Percentiles rank a stretch among this genome's conserved stretches.
These are phyloP conservation scores for Cunninghamia lanceolata DNA, from an alignment of 75 land plant species.

Conservation along the genomic window DNA sequence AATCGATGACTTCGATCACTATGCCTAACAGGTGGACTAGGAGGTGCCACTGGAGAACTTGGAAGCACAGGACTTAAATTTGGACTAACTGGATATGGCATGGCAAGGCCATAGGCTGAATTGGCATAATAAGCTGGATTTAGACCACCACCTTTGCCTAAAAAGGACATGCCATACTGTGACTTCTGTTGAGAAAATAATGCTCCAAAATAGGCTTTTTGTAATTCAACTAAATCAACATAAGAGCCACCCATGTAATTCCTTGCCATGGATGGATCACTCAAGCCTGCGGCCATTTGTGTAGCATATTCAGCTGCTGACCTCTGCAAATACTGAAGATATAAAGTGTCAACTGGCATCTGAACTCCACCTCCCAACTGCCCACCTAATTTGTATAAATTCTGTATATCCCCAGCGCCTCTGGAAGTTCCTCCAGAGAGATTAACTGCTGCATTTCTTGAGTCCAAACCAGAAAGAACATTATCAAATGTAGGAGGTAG, in stretches of 20 bases:
- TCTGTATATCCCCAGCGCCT: conserved; percentile 40
- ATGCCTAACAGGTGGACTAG: conserved; percentile 37
- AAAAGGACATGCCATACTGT: conserved; percentile 45
- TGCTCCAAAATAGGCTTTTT: conserved; percentile 54
- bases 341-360: conserved; percentile 48
- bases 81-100: conserved; percentile 49
- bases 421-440: conserved; percentile 32
- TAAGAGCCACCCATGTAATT: conserved; percentile 39
- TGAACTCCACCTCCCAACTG: conserved; percentile 39
- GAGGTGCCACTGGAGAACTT: conserved; percentile 53
- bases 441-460: conserved; percentile 41
- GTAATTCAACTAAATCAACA: conserved; percentile 58
- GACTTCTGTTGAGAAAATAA: conserved; percentile 62
- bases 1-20: conserved; percentile 48
- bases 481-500: conserved; percentile 44
- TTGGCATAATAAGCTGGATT: conserved; percentile 51
- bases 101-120: conserved; percentile 45
- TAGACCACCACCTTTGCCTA: conserved; percentile 34
- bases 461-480: conserved; percentile 45
- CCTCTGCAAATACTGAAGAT: conserved; percentile 49
- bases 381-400: conserved; percentile 33
- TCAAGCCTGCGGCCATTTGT: conserved; percentile 24
- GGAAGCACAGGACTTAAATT: conserved; percentile 53
- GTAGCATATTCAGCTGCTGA: conserved; percentile 45
- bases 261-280: conserved; percentile 40